Percentiles rank a stretch among this genome's conserved stretches.
Evolutionary conservation across 2,329 filamentous ascomycete species (phyloP).

Genomic region (Aspergillus neotritici): DNA sequence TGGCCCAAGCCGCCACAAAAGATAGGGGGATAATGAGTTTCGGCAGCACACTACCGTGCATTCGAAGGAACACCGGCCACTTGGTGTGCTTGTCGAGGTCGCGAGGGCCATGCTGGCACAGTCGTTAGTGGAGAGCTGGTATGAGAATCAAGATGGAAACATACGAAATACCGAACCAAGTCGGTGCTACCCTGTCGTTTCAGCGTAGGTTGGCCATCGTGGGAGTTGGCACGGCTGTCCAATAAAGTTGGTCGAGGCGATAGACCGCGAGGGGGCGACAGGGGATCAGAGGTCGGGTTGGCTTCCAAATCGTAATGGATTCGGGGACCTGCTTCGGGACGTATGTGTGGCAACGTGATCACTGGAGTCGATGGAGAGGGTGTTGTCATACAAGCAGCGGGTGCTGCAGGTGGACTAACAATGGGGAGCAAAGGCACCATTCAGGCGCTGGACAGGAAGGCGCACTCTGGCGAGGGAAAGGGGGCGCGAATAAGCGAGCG

Average conservation of each 20-base stretch:
- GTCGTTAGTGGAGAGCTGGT: not conserved
- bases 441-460: no score
- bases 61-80: conserved; percentile 67
- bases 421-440: no score
- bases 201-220: conserved; percentile 28
- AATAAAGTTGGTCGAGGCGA: conserved; percentile 32
- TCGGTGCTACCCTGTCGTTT: conserved; percentile 36
- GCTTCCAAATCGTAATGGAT: no score
- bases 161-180: conserved; percentile 58
- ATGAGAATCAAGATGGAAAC: conserved; percentile 12
- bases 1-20: conserved; percentile 60
- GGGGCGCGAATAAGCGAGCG: no score
- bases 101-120: conserved; percentile 46
- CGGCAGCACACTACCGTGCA: conserved; percentile 70
- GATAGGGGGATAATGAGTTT: conserved; percentile 66
- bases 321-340: no score
- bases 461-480: no score
- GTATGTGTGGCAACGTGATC: no score
- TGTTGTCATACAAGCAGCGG: no score
- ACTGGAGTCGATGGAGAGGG: no score
- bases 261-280: no score
- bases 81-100: conserved; percentile 69
- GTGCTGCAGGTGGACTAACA: no score
- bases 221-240: conserved; percentile 27
- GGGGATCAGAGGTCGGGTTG: no score